phyloP scores from a whole-genome alignment of 192 early-diverging fungal genomes.

The Kappamyces sp. region DNA sequence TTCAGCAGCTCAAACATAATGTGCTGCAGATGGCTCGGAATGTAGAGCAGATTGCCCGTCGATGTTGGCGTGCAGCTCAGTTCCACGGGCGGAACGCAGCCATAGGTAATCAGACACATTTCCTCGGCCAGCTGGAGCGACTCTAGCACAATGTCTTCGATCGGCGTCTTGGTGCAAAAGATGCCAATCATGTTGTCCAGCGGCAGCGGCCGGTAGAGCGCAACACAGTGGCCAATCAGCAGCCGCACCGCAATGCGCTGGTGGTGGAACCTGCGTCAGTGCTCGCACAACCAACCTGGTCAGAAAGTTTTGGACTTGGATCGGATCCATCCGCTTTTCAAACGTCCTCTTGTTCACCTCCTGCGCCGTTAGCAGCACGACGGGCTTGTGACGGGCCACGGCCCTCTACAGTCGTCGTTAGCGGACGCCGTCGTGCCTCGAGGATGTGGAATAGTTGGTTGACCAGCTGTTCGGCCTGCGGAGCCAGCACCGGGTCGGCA shows the following conservation, averaged over 20 bases:
- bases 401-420: not conserved
- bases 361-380: not conserved
- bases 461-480: not conserved
- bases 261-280: slow-evolving; percentile 9
- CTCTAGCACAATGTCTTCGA: slow-evolving; percentile 6
- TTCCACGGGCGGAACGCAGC: slow-evolving; percentile 6
- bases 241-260: slow-evolving; percentile 46
- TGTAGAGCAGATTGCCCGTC: not conserved
- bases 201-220: slow-evolving; percentile 19
- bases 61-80: slow-evolving; percentile 10
- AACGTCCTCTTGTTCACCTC: not conserved
- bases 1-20: slow-evolving; percentile 12
- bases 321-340: not conserved
- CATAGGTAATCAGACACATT: not conserved
- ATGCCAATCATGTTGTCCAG: slow-evolving; percentile 13
- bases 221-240: slow-evolving; percentile 61
- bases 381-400: slow-evolving; percentile 10
- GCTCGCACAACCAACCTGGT: too few species aligned
- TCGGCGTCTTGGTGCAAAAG: not conserved
- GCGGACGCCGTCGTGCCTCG: not conserved
- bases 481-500: slow-evolving; percentile 1
- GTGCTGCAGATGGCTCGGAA: slow-evolving; percentile 3
- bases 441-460: slow-evolving; percentile 11
- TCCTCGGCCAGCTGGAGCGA: not conserved
- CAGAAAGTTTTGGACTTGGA: slow-evolving; percentile 9